Conservation (phyloP, 2,329 filamentous ascomycete species). For the Cladophialophora immunda region DNA sequence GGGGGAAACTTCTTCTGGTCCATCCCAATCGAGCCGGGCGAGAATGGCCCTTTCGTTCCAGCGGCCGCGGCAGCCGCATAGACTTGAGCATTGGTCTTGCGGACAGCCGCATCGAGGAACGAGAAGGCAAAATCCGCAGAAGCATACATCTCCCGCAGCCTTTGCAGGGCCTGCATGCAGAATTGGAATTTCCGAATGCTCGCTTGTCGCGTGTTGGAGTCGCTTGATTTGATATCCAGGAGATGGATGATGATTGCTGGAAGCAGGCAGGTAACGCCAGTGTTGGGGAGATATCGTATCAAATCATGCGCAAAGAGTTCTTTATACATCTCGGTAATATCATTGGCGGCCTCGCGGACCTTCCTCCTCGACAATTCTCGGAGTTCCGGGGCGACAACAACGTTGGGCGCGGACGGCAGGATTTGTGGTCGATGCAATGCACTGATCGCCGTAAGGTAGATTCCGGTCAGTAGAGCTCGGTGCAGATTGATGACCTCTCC, state of each 20-base stretch:
- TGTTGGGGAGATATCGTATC: conserved; percentile 83
- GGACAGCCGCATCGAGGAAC: conserved; percentile 90
- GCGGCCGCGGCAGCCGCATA: conserved; percentile 4
- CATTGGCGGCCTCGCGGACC: conserved; percentile 82
- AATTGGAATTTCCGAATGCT: conserved; percentile 84
- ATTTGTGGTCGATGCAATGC: conserved; percentile 92
- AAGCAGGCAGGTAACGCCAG: conserved; percentile 87
- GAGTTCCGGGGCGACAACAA: conserved; percentile 68
- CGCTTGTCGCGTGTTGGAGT: conserved; percentile 73
- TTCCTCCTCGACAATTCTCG: conserved; percentile 84
- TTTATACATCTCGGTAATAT: conserved; percentile 84
- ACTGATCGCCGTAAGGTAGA: conserved; percentile 90
- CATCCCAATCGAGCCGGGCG: background rate
- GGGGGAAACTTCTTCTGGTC: conserved; percentile 21
- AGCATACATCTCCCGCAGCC: conserved; percentile 86
- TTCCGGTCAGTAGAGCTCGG: conserved; percentile 88
- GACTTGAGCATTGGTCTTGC: conserved; percentile 71
- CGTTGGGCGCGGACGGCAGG: conserved; percentile 73
- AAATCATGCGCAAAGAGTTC: conserved; percentile 77
- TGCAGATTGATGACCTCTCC: conserved; percentile 70
- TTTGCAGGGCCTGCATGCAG: conserved; percentile 91
- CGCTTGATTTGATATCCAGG: conserved; percentile 86
- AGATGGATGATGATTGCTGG: conserved; percentile 95
- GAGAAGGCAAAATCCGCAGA: conserved; percentile 96
- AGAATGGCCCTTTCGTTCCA: conserved; percentile 5